Conservation (phyloP, 2,329 filamentous ascomycete species). For the Zasmidium cellare region DNA sequence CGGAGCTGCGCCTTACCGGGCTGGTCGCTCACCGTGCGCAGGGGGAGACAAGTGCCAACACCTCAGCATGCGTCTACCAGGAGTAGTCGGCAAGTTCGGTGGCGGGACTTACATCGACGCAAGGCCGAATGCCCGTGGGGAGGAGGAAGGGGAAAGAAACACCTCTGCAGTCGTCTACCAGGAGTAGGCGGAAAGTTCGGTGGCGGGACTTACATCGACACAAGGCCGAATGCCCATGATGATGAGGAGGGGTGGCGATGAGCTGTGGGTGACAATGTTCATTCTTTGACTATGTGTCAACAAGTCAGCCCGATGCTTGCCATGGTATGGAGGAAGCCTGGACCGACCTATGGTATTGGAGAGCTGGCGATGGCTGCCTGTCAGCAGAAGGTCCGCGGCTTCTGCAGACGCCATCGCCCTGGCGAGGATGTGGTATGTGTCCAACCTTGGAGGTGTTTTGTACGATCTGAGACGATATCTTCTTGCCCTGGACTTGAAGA, state of each 20-base stretch:
- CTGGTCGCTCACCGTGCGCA: neutral
- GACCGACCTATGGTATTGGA: neutral
- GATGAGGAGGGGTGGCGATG: neutral
- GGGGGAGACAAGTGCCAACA: neutral
- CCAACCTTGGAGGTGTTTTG: neutral
- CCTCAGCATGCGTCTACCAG: neutral
- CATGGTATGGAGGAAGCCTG: neutral
- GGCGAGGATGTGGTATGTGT: neutral
- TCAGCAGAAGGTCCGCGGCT: conserved; percentile 8
- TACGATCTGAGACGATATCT: neutral
- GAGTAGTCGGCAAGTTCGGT: neutral
- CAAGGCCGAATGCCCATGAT: neutral
- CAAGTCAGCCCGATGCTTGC: neutral
- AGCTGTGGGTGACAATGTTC: no score
- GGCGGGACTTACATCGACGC: conserved; percentile 7
- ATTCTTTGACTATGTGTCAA: neutral
- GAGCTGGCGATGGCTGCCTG: conserved; percentile 1
- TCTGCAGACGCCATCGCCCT: conserved; percentile 3
- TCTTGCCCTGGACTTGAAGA: no score
- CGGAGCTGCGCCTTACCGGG: neutral
- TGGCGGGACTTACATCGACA: neutral
- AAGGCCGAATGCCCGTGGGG: conserved; percentile 1
- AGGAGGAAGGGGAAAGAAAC: neutral
- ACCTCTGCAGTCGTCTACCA: neutral
- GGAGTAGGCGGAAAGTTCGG: neutral